phyloP scores from a whole-genome alignment of 495 filamentous ascomycete genomes.

The Lichenothelia convexa region DNA sequence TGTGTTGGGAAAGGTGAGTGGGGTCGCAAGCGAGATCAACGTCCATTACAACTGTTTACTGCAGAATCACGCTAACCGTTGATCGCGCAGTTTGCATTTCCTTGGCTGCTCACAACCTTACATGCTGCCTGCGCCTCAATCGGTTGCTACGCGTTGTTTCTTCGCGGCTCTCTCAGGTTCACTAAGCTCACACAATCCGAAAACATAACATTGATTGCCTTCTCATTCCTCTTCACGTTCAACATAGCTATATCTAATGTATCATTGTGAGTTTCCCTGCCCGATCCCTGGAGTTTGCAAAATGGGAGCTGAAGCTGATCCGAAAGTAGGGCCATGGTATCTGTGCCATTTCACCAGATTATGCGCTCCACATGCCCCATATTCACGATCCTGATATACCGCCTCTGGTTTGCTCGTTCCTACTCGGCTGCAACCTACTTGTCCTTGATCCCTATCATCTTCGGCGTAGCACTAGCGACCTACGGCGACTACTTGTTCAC shows the following conservation, averaged over 20 bases:
- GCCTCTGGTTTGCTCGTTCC: constrained; percentile 26
- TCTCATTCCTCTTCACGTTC: constrained; percentile 38
- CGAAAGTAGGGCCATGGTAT: constrained; percentile 36
- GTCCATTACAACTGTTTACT: too few relatives aligned
- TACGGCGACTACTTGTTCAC: constrained; percentile 42
- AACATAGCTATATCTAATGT: constrained; percentile 42
- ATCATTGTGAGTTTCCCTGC: constrained; percentile 22
- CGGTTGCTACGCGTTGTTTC: constrained; percentile 30
- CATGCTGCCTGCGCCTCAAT: constrained; percentile 31
- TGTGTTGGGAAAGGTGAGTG: constrained; percentile 29
- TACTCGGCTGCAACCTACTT: constrained; percentile 34
- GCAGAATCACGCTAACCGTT: too few relatives aligned
- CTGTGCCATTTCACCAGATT: constrained; percentile 41
- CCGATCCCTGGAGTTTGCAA: too few relatives aligned
- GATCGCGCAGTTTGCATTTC: constrained; percentile 30
- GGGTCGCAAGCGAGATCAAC: background rate
- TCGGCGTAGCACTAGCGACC: constrained; percentile 36
- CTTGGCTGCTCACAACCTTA: constrained; percentile 36
- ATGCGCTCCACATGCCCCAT: constrained; percentile 37
- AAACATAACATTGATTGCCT: constrained; percentile 27
- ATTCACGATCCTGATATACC: constrained; percentile 37
- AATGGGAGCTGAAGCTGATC: too few relatives aligned
- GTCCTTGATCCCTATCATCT: constrained; percentile 35
- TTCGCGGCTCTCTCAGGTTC: constrained; percentile 27
- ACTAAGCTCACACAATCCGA: constrained; percentile 28